Evolutionary conservation across 306 rosid genomes (phyloP), one percentile per base, ranked within the genome.

Genomic region (Bauhinia variegata): DNA sequence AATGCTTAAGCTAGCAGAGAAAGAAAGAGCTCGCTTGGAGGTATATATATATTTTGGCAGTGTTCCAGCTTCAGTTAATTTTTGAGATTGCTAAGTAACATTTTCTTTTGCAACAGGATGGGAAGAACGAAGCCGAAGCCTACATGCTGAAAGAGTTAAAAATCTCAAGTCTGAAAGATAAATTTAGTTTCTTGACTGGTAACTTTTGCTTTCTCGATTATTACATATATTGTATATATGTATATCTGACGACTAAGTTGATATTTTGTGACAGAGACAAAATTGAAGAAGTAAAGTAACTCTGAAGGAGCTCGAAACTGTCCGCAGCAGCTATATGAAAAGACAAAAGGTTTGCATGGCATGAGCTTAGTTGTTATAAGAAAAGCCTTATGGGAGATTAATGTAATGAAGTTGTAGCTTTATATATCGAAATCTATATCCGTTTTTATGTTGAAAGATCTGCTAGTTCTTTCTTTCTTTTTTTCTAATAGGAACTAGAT

Each of bases 1-100:
- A 82, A 93, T 93, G 96, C 97, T 93, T 63, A 93, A 90, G 88
- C 83, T 93, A 68, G 88, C 99, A 8, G 99, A 90, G 85, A 93
- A 90, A 82, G 97, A 93, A 83, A 93, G 91, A 79, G 95, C 90
- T 69, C 65, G 87, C 66, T 82, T 90, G 82, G 99, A 93, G 97
- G 99, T 79, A 80, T 48, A 18, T 72, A 71, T 49, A 68, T 48
- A 18, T 79, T 62, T 42, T 68, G 71, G 49, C 30, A 56, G 10
- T 18, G 58, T 59, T 64, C 16, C 34, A 42, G 31, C 14, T 39
- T 47, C 53, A 51, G 61, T 36, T 62, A 37, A 65, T 50, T 12
- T 53, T 75, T 58, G 41, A 23, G 28, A 31, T 54, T 41, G 61
- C 51, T 67, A 28, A 18, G 44, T 74, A 38, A 62, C 37, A 54